These are phyloP conservation scores for Huntiella moniliformis DNA, from an alignment of 2,329 filamentous ascomycete genomes.

Conservation along the genomic window DNA sequence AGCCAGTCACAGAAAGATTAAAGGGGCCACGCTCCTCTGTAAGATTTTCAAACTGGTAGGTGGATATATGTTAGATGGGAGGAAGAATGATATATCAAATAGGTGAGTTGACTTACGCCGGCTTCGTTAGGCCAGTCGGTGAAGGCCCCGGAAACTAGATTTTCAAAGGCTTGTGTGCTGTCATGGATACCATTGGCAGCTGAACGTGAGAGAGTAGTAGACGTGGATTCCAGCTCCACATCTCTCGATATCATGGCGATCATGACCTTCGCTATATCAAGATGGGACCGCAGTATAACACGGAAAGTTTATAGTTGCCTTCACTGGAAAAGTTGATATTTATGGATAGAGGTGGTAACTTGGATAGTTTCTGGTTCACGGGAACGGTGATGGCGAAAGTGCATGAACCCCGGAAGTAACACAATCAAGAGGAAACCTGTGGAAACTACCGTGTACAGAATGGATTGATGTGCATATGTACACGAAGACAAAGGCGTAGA, in stretches of 20 bases:
- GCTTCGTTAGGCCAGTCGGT: conserved; percentile 30
- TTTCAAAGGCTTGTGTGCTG: background rate
- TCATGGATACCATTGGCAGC: background rate
- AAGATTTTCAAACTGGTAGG: conserved; percentile 43
- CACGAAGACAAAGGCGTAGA: too few species aligned
- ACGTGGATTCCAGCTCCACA: background rate
- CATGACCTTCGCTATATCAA: too few species aligned
- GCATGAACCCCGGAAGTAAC: too few species aligned
- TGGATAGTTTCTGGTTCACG: too few species aligned
- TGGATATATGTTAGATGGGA: background rate
- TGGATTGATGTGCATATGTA: too few species aligned
- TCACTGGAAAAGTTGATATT: too few species aligned
- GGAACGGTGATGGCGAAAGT: too few species aligned
- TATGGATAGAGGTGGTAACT: too few species aligned
- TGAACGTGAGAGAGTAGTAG: background rate
- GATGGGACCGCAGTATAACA: too few species aligned
- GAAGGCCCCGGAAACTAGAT: conserved; percentile 15
- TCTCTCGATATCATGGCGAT: background rate
- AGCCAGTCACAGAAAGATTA: conserved; percentile 41
- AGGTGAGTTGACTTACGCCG: conserved; percentile 19
- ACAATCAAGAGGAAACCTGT: too few species aligned
- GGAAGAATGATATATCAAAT: background rate
- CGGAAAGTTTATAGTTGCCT: too few species aligned
- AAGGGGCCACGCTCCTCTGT: conserved; percentile 48
- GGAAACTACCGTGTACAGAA: too few species aligned